Evolutionary conservation across 2,329 filamentous ascomycete genomes (phyloP).

Genomic region (Phoma sp.): DNA sequence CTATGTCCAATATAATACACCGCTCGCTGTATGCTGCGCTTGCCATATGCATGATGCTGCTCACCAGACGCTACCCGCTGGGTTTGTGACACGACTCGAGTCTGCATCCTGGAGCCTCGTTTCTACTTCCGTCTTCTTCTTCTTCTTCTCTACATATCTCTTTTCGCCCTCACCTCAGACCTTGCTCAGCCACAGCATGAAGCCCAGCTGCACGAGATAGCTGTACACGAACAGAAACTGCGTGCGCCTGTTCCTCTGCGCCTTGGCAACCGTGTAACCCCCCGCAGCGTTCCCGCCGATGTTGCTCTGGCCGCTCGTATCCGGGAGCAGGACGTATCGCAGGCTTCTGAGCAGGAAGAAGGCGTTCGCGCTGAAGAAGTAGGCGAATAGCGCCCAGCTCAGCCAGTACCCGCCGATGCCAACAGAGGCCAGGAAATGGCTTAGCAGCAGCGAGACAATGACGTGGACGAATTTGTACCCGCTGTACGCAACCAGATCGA

Average conservation of each 20-base stretch:
- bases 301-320: conserved; percentile 1
- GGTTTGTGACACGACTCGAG: too few relatives aligned
- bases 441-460: conserved; percentile 82
- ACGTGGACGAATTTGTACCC: conserved; percentile 99
- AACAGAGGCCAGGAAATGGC: conserved; percentile 67
- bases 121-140: too few relatives aligned
- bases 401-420: conserved; percentile 86
- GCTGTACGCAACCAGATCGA: conserved; percentile 93
- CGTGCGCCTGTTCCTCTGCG: conserved; percentile 59
- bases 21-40: conserved; percentile 4
- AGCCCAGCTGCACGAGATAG: conserved; percentile 89
- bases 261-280: conserved; percentile 76
- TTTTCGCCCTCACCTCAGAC: conserved; percentile 24
- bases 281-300: conserved; percentile 49
- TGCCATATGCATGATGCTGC: neutral
- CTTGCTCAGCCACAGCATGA: conserved; percentile 81
- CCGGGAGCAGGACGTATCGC: conserved; percentile 90
- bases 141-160: neutral
- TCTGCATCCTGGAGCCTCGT: too few relatives aligned
- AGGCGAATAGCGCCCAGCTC: conserved; percentile 86
- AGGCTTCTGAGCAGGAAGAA: conserved; percentile 98
- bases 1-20: too few relatives aligned
- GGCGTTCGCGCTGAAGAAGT: conserved; percentile 93
- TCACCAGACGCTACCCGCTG: too few relatives aligned
- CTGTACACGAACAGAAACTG: conserved; percentile 63